A percentile compares a stretch with the other conserved stretches of the same genome.
Evolutionary conservation across 2,329 filamentous ascomycete genomes (phyloP).

Genomic region (Ilyonectria mors-panacis): DNA sequence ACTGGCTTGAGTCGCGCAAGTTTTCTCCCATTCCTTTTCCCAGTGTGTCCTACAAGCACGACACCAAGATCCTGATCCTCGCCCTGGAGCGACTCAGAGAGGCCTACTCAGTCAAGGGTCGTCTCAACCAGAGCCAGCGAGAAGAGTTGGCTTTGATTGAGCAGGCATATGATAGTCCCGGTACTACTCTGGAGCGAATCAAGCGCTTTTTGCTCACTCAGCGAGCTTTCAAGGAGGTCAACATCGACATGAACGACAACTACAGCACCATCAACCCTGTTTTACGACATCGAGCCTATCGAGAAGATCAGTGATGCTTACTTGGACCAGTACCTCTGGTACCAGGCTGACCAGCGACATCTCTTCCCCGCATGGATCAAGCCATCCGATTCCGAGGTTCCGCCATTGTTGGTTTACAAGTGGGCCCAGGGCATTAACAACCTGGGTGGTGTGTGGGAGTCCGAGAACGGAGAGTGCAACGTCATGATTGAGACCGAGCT

Average conservation of each 20-base stretch:
- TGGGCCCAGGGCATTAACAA: conserved; percentile 99
- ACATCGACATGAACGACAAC: conserved; percentile 99
- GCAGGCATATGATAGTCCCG: conserved; percentile 97
- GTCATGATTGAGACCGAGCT: conserved; percentile 98
- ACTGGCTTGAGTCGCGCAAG: conserved; percentile 98
- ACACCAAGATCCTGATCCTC: conserved; percentile 98
- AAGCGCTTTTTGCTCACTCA: conserved; percentile 98
- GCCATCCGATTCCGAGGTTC: conserved; percentile 97
- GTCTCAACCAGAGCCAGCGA: conserved; percentile 96
- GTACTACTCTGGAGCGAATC: conserved; percentile 94
- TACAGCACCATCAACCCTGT: conserved; percentile 99
- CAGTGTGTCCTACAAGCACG: conserved; percentile 98
- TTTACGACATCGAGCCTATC: conserved; percentile 98
- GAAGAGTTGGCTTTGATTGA: conserved; percentile 97
- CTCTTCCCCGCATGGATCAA: conserved; percentile 99
- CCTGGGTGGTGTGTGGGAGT: conserved; percentile 94
- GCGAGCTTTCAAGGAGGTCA: conserved; percentile 98
- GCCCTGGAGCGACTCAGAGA: conserved; percentile 94
- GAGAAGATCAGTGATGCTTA: conserved; percentile 99
- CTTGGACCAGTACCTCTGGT: conserved; percentile 98
- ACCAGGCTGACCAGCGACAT: conserved; percentile 97
- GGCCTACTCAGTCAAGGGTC: conserved; percentile 97
- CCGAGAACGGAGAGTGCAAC: conserved; percentile 94
- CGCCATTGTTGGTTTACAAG: conserved; percentile 94
- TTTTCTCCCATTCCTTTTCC: conserved; percentile 99